phyloP scores from a whole-genome alignment of 2,329 filamentous ascomycete species.

The Aspergillus sp. region DNA sequence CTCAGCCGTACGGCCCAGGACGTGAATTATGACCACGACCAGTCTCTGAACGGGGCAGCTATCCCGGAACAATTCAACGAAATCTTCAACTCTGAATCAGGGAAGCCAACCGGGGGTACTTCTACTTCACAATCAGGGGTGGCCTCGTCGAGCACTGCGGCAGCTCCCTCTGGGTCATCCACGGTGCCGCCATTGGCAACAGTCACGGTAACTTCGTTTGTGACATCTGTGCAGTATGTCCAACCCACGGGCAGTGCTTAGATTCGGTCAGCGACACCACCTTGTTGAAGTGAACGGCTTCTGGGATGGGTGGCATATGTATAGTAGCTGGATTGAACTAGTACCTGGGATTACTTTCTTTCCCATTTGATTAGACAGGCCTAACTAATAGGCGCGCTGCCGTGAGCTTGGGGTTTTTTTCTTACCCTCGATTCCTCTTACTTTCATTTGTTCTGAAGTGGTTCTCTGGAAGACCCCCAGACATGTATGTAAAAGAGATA shows the following conservation, averaged over 20 bases:
- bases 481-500: neutral
- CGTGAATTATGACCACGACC: conserved; percentile 29
- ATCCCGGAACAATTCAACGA: conserved; percentile 40
- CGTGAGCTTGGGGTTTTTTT: neutral
- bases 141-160: neutral
- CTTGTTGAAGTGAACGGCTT: neutral
- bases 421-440: neutral
- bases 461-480: neutral
- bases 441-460: neutral
- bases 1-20: conserved; percentile 13
- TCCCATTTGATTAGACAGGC: neutral
- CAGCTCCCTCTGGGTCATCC: neutral
- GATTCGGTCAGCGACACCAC: neutral
- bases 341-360: neutral
- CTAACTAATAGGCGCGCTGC: neutral
- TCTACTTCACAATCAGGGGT: neutral
- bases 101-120: neutral
- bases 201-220: conserved; percentile 27
- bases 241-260: conserved; percentile 6
- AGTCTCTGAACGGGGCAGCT: conserved; percentile 40
- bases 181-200: conserved; percentile 1
- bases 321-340: neutral
- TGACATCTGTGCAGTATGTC: conserved; percentile 24
- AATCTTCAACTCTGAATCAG: conserved; percentile 20
- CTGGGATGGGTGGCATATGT: conserved; percentile 12